Evolutionary conservation across 257 asterid genomes (phyloP), one percentile per base, ranked within the genome.

Genomic region (Gentiana straminea): DNA sequence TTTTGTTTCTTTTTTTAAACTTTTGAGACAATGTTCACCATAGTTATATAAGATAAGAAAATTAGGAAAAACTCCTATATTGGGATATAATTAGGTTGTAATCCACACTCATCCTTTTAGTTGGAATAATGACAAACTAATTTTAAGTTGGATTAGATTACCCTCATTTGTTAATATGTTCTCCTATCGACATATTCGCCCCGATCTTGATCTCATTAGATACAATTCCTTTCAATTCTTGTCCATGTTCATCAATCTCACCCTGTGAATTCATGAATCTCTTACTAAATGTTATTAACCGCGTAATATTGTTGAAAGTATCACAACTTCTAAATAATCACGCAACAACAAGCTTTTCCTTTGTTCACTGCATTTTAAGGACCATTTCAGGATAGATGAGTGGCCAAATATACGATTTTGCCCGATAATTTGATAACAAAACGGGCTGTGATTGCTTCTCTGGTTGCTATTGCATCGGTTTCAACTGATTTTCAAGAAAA

Each of bases 381-480:
- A 24, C 24, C 24, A 24, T 24, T 24, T 24, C 24, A 24, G 24
- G 24, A 24, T 24, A 24, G 24, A 24, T 24, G 24, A 24, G 24
- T 24, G 24, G 24, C 24, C 24, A 24, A 24, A 24, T 24, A 24
- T 24, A 24, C 24, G 24, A 24, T 24, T 24, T 24, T 24, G 24
- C 24, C 24, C 24, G 24, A 24, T 24, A 24, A 24, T 24, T 24
- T 24, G 24, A 24, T 24, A 24, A 24, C 24, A 24, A 24, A 84
- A 54, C 81, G 96, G 76, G 94, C 94, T 4, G 77, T 84, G 55
- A 64, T 87, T 56, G 98, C 93, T 60, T 86, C 94, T 52, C 95
- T 94, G 2, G 74, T 81, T 36, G 89, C 94, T 15, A 57, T 81
- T 57, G 92, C 98, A 38, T 86, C 94, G 57, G 78, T 86, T 68